Conservation (phyloP, 176 grass and related monocot species). For the Neostapfia colusana region DNA sequence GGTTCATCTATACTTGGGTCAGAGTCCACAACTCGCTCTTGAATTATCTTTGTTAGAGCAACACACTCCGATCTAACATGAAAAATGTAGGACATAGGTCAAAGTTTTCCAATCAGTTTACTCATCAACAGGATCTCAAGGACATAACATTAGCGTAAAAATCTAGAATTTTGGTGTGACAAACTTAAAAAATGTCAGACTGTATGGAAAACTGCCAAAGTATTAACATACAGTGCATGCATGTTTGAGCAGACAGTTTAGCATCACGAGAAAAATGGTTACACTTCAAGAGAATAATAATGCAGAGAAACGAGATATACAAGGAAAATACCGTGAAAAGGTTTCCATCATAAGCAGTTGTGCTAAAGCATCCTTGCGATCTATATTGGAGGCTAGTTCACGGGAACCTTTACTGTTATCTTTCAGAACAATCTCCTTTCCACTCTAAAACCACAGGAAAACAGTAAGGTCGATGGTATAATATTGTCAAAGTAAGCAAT, state of each 20-base stretch:
- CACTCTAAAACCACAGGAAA: slow-evolving; percentile 34
- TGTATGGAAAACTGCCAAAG: background rate
- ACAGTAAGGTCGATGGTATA: background rate
- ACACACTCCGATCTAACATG: slow-evolving; percentile 58
- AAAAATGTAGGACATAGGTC: slow-evolving; percentile 20
- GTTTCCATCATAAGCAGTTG: slow-evolving; percentile 65
- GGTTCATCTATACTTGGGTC: slow-evolving; percentile 24
- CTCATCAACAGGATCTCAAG: background rate
- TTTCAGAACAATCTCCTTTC: slow-evolving; percentile 48
- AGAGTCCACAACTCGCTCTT: slow-evolving; percentile 53
- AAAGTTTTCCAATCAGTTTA: slow-evolving; percentile 19
- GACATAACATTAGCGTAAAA: background rate
- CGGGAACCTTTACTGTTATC: slow-evolving; percentile 41
- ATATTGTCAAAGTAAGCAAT: background rate
- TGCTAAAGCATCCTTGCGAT: slow-evolving; percentile 55
- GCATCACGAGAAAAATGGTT: background rate
- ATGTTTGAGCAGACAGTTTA: background rate
- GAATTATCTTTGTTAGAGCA: slow-evolving; percentile 59
- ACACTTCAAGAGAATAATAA: background rate
- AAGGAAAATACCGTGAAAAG: slow-evolving; percentile 56
- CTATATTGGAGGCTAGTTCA: slow-evolving; percentile 51
- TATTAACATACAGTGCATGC: background rate
- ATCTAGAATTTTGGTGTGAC: background rate
- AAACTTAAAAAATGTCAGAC: background rate
- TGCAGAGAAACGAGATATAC: background rate